A percentile compares a stretch with the other conserved stretches of the same genome.
Conservation (phyloP, 208 protist genomes). For the Tetramitus jugosus region DNA sequence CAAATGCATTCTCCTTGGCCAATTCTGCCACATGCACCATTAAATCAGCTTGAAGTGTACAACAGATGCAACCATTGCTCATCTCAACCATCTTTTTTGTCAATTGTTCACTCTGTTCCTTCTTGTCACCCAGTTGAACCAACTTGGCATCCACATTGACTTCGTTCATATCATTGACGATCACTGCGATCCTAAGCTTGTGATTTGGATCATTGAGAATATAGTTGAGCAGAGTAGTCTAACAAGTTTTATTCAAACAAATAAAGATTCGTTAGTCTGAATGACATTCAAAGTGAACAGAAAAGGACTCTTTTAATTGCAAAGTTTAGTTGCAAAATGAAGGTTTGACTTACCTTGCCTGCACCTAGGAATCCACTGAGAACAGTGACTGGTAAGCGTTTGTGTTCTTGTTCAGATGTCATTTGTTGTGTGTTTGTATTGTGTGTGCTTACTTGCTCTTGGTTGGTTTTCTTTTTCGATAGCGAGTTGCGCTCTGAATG, state of each 20-base stretch:
- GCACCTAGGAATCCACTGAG: neutral
- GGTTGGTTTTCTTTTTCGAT: too few relatives aligned
- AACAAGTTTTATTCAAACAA: too few relatives aligned
- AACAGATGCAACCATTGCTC: constrained; percentile 60
- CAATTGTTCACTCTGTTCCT: neutral
- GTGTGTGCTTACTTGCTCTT: too few relatives aligned
- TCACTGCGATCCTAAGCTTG: constrained; percentile 41
- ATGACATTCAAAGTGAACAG: too few relatives aligned
- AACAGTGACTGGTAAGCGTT: neutral
- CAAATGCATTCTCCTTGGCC: constrained; percentile 48
- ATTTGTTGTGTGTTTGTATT: too few relatives aligned
- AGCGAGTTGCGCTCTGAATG: too few relatives aligned
- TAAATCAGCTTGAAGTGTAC: constrained; percentile 58
- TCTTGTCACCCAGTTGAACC: too few relatives aligned
- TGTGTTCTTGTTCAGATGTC: too few relatives aligned
- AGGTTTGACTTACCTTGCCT: too few relatives aligned
- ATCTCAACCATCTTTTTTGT: constrained; percentile 24
- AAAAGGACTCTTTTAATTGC: too few relatives aligned
- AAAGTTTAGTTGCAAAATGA: too few relatives aligned
- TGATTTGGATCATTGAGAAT: constrained; percentile 45
- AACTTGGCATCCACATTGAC: constrained; percentile 55
- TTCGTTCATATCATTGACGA: constrained; percentile 68
- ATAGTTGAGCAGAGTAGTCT: constrained; percentile 58
- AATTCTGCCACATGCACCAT: constrained; percentile 40
- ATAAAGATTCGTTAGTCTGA: too few relatives aligned